Conservation (phyloP, 2,329 filamentous ascomycete genomes). For the Aspergillus niger region DNA sequence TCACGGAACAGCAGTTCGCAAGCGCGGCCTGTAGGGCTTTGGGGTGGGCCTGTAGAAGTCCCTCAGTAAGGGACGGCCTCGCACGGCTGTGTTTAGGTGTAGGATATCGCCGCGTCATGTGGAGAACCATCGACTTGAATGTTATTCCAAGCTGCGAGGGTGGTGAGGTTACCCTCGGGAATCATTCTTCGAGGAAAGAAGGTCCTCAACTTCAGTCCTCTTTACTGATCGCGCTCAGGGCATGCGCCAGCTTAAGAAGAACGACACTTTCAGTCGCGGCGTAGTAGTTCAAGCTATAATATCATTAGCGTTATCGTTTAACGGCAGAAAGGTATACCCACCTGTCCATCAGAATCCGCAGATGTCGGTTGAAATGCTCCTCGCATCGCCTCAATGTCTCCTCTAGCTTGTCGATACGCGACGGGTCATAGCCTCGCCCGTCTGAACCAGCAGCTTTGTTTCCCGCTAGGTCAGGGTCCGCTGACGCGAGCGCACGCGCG, state of each 20-base stretch:
- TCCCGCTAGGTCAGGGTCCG: conserved; percentile 71
- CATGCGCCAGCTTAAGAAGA: conserved; percentile 69
- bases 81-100: neutral
- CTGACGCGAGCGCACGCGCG: conserved; percentile 78
- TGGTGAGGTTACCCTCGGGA: neutral
- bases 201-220: conserved; percentile 37
- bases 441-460: conserved; percentile 32
- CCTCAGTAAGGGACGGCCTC: neutral
- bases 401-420: conserved; percentile 72
- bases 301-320: neutral
- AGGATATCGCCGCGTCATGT: neutral
- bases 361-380: conserved; percentile 84
- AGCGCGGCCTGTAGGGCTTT: neutral
- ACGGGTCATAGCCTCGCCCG: conserved; percentile 56
- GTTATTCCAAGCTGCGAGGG: neutral
- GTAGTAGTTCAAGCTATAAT: conserved; percentile 75
- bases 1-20: neutral
- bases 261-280: conserved; percentile 97
- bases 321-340: conserved; percentile 22
- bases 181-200: neutral
- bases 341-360: conserved; percentile 91
- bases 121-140: neutral
- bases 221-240: conserved; percentile 44
- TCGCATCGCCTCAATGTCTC: conserved; percentile 92
- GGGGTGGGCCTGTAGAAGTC: neutral